phyloP scores from a whole-genome alignment of 176 grass and related monocot genomes.

The Avena sativa region DNA sequence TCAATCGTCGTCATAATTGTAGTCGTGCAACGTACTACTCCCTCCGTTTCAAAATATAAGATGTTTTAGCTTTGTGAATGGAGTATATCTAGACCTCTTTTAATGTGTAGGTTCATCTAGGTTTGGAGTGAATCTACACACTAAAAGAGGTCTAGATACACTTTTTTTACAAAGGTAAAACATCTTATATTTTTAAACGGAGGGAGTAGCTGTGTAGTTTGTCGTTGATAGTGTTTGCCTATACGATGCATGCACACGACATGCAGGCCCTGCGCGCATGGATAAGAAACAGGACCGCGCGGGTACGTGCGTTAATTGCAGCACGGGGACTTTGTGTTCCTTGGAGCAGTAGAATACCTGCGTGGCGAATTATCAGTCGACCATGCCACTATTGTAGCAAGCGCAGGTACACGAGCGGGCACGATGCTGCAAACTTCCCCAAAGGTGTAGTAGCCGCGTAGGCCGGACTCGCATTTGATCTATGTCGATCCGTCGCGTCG shows the following conservation, averaged over 20 bases:
- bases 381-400: background rate
- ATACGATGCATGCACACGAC: background rate
- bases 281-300: background rate
- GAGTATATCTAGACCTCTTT: no score
- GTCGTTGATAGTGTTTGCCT: background rate
- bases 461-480: background rate
- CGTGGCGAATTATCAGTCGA: background rate
- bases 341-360: slow-evolving; percentile 24
- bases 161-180: no score
- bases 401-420: background rate
- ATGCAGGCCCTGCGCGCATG: background rate
- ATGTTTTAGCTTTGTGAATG: no score
- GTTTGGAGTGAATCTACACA: no score
- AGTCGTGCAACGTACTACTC: no score
- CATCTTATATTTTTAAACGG: no score
- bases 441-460: background rate
- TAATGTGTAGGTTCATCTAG: no score
- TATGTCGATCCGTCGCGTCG: background rate
- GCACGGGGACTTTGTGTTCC: background rate
- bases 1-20: no score
- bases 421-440: background rate
- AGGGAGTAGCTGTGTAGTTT: background rate
- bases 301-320: background rate
- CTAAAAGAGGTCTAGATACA: no score
- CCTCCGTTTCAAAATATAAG: no score